Evolutionary conservation across 2,329 filamentous ascomycete genomes (phyloP), one percentile per base, ranked within the genome.

Genomic region (Aspergillus sp.): DNA sequence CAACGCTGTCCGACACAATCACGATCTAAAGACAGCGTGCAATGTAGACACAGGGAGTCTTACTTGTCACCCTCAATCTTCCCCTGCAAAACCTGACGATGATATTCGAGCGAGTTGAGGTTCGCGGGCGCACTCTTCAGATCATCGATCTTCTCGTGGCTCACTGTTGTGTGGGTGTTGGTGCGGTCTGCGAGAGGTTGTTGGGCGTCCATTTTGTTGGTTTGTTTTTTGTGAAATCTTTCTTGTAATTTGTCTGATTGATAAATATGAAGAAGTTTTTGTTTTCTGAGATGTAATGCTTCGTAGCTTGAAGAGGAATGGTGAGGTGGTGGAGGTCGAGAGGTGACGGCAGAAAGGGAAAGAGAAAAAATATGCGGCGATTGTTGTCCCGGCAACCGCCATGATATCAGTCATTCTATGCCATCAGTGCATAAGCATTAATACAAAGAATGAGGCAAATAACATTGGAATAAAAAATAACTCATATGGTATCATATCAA

Each of bases 41-140:
- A 12, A 27, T 27, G 9, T 27, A 44, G 20, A n/a, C 45, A 42
- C 12, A 35, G 33, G 33, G n/a, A 7, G 10, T 59, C 64, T 55
- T 54, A 72, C 69, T 67, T 66, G 13, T 71, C 67, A 17, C 60
- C 61, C 13, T 69, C 62, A 17, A 73, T 44, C 51, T 71, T 70
- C 4, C 63, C 69, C 50, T 73, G 70, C 43, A 74, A 52, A 1
- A 67, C 58, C 50, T 71, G 65, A 12, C 71, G 65, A 47, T 74
- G 71, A 41, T 72, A 66, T 5, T 74, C 71, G 67, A 73, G 68
- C 22, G 68, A 69, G 38, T 62, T 59, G 15, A 63, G 48, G 43
- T 62, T 63, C 6, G 52, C 52, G 2, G 60, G 54, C 19, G 58
- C 53, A n/a, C 56, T 49, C 55, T 70, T 70, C 33, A 66, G 49